phyloP scores from a whole-genome alignment of 352 stramenopile species.

The Globisporangium takayamanum region DNA sequence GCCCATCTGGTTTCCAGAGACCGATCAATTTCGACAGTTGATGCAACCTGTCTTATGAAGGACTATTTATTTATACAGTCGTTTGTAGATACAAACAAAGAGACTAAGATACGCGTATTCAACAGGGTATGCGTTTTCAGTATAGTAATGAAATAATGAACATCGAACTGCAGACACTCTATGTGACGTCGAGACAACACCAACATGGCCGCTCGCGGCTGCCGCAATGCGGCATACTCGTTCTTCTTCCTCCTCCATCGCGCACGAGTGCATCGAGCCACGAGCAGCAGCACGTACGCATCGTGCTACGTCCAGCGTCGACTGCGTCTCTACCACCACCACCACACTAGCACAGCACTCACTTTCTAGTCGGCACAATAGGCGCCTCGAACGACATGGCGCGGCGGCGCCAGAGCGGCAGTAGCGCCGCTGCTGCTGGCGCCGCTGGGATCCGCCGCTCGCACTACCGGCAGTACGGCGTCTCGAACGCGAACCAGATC shows the following conservation, averaged over 20 bases:
- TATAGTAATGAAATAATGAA: no score
- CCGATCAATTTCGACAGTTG: no score
- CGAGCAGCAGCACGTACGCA: neutral
- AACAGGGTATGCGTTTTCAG: neutral
- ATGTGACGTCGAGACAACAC: conserved; percentile 7
- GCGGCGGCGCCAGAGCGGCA: conserved; percentile 1
- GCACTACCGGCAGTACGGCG: conserved; percentile 61
- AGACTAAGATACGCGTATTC: no score
- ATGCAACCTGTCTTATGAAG: neutral
- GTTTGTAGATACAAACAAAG: neutral
- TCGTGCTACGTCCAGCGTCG: neutral
- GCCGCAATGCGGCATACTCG: no score
- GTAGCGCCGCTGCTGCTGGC: neutral
- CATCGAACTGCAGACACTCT: neutral
- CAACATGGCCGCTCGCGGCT: neutral
- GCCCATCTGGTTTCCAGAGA: no score
- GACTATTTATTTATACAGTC: neutral
- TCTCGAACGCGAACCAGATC: conserved; percentile 85
- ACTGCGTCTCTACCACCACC: no score
- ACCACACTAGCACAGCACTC: no score
- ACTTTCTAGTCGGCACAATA: neutral
- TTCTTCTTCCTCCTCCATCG: no score
- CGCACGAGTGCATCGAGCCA: no score
- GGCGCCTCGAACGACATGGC: conserved; percentile 3
- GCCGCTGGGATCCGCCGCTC: conserved; percentile 18